These are phyloP conservation scores for Persicaria tinctoria DNA, from an alignment of 148 eudicot genomes.

Conservation along the genomic window DNA sequence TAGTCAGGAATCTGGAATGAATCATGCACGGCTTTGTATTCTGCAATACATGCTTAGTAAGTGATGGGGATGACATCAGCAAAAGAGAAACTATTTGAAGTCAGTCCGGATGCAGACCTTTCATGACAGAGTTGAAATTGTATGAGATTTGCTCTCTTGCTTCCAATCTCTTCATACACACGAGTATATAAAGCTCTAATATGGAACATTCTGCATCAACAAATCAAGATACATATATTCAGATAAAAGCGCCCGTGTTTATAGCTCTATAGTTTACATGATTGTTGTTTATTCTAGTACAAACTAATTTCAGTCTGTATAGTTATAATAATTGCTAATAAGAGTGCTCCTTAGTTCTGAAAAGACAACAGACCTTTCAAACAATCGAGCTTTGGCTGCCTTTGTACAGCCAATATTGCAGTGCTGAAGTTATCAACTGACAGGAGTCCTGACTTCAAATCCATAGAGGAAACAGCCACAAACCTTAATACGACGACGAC, in stretches of 20 bases:
- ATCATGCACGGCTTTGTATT: conserved; percentile 74
- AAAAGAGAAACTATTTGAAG: neutral
- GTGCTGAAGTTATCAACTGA: conserved; percentile 60
- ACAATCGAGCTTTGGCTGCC: conserved; percentile 68
- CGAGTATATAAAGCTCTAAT: conserved; percentile 70
- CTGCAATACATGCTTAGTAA: conserved; percentile 31
- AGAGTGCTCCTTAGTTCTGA: neutral
- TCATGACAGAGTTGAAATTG: conserved; percentile 86
- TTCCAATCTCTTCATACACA: conserved; percentile 92
- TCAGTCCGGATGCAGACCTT: conserved; percentile 38
- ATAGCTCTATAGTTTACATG: too few species aligned
- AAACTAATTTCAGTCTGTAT: neutral
- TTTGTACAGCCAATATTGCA: conserved; percentile 45
- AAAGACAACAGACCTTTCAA: conserved; percentile 47
- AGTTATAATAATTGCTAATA: neutral
- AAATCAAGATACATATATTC: conserved; percentile 6
- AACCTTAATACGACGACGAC: conserved; percentile 38
- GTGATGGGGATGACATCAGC: neutral
- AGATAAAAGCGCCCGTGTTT: neutral
- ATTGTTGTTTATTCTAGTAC: neutral
- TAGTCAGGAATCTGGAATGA: conserved; percentile 69
- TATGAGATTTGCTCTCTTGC: conserved; percentile 61
- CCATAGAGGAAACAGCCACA: conserved; percentile 60
- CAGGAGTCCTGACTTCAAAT: conserved; percentile 52
- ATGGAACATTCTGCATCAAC: conserved; percentile 66